phyloP scores from a whole-genome alignment of 768 basidiomycete species.

The Tricholoma matsutake region DNA sequence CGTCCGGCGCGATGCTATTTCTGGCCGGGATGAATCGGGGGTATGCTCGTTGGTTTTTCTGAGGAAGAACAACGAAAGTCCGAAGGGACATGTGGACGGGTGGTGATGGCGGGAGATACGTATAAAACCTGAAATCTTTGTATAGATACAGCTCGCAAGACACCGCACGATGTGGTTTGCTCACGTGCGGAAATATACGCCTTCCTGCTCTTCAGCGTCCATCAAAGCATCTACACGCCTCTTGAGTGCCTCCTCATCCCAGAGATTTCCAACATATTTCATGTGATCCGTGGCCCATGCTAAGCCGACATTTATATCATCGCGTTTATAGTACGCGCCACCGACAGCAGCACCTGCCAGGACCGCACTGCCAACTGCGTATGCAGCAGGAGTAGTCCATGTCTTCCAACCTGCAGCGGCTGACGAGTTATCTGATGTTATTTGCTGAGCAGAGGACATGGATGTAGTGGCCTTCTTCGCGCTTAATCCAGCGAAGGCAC shows the following conservation, averaged over 20 bases:
- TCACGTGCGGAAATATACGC: constrained; percentile 72
- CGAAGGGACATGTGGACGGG: constrained; percentile 49
- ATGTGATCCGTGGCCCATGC: constrained; percentile 84
- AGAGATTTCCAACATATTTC: constrained; percentile 83
- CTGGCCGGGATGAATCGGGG: constrained; percentile 58
- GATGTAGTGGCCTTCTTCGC: constrained; percentile 40
- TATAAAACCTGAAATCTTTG: constrained; percentile 65
- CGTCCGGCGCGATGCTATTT: constrained; percentile 70
- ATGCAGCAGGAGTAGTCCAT: constrained; percentile 65
- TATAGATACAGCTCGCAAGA: neutral
- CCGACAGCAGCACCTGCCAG: constrained; percentile 83
- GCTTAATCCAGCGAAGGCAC: constrained; percentile 50
- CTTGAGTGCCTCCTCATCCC: constrained; percentile 69
- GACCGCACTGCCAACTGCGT: constrained; percentile 68
- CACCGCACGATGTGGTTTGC: constrained; percentile 24
- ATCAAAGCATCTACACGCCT: constrained; percentile 61
- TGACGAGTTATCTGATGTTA: constrained; percentile 26
- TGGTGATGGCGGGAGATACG: constrained; percentile 67
- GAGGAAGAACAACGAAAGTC: constrained; percentile 80
- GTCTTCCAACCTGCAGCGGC: constrained; percentile 49
- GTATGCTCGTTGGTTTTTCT: constrained; percentile 42
- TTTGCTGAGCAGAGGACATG: constrained; percentile 19
- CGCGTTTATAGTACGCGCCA: constrained; percentile 77
- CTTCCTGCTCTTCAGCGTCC: constrained; percentile 54
- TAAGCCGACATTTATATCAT: constrained; percentile 69